A percentile compares a stretch with the other conserved stretches of the same genome.
Conservation (phyloP, 1,284 basidiomycete genomes). For the Malassezia yamatoensis region DNA sequence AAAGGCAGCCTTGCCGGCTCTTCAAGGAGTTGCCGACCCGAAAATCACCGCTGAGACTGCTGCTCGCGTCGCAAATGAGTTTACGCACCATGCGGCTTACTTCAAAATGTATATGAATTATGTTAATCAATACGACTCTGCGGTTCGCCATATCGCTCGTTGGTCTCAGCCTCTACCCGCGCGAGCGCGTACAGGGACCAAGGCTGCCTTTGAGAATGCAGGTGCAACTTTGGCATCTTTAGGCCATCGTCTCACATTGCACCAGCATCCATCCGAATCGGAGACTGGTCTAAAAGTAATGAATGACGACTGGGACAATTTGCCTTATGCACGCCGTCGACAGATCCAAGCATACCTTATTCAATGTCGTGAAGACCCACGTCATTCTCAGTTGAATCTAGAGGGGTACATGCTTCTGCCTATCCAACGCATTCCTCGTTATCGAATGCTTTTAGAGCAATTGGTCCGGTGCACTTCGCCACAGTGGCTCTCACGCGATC, state of each 20-base stretch:
- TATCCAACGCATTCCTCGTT: slow-evolving; percentile 90
- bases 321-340: neutral
- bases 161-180: slow-evolving; percentile 8
- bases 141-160: slow-evolving; percentile 15
- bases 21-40: slow-evolving; percentile 48
- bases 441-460: slow-evolving; percentile 61
- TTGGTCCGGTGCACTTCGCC: slow-evolving; percentile 34
- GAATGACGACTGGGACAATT: neutral
- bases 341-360: slow-evolving; percentile 38
- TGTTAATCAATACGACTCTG: slow-evolving; percentile 42
- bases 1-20: slow-evolving; percentile 50
- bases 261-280: neutral
- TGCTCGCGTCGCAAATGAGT: slow-evolving; percentile 74
- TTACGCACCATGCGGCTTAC: slow-evolving; percentile 50
- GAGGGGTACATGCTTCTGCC: slow-evolving; percentile 89
- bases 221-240: neutral
- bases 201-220: slow-evolving; percentile 2
- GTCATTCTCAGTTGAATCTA: slow-evolving; percentile 89
- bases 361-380: slow-evolving; percentile 53
- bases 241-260: neutral
- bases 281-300: neutral
- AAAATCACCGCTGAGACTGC: slow-evolving; percentile 65
- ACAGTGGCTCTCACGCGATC: slow-evolving; percentile 17
- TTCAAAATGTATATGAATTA: slow-evolving; percentile 46
- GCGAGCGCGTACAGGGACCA: neutral